A percentile compares a stretch with the other conserved stretches of the same genome.
These are phyloP conservation scores for Spencermartinsiella ligniputridi DNA, from an alignment of 1,139 yeast species.

Conservation along the genomic window DNA sequence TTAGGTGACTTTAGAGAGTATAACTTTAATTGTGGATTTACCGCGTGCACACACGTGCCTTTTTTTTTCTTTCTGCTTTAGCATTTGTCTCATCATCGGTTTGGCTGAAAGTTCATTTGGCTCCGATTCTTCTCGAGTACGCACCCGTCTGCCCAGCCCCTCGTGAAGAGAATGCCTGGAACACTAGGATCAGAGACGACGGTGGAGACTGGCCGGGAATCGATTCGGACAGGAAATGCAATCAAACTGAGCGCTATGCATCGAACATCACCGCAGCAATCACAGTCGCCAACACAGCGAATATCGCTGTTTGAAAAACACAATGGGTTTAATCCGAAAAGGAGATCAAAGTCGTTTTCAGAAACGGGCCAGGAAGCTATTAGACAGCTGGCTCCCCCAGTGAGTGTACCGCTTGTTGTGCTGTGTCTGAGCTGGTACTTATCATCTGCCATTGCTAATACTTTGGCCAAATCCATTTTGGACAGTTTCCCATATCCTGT, in stretches of 20 bases:
- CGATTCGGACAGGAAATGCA: background rate
- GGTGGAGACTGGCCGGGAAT: background rate
- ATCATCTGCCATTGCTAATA: slow-evolving; percentile 75
- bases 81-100: too few species aligned
- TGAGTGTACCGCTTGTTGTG: slow-evolving; percentile 36
- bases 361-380: slow-evolving; percentile 30
- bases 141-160: too few species aligned
- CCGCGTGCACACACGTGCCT: too few species aligned
- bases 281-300: background rate
- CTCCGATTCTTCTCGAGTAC: too few species aligned
- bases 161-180: too few species aligned
- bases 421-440: slow-evolving; percentile 76
- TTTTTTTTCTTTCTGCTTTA: too few species aligned
- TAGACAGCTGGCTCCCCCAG: slow-evolving; percentile 35
- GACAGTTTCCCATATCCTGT: slow-evolving; percentile 70
- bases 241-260: background rate
- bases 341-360: slow-evolving; percentile 21
- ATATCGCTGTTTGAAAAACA: background rate
- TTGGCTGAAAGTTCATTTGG: too few species aligned
- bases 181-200: background rate
- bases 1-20: too few species aligned
- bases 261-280: background rate
- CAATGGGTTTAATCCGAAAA: background rate
- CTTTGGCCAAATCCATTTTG: slow-evolving; percentile 72
- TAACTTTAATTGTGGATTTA: too few species aligned